Base-by-base conservation (phyloP, 345 rosid species). In the Diplotaxis tenuifolia region DNA sequence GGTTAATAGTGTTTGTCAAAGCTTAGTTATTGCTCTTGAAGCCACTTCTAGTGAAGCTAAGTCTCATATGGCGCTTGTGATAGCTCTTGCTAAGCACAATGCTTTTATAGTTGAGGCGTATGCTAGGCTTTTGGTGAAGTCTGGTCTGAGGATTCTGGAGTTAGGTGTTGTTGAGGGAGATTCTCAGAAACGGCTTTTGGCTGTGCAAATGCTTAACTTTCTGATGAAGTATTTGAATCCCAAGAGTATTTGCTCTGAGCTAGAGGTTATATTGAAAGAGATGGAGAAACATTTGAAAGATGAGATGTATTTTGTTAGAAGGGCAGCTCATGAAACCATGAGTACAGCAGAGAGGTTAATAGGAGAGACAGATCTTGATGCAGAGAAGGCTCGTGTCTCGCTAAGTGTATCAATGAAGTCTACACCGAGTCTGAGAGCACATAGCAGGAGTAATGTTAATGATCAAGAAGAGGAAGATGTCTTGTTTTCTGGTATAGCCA, bases 191-290 rank as follows among this genome's bases (percentile, higher is more conserved):
- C 75, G 96, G 47, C 79, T 86, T 55, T 80, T 89, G 4, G 93
- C 99, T 1, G 88, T 96, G 67, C 98, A 96, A 77, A 90, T 96
- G 99, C 83, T 96, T 61, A 92, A 84, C 77, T 92, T 87, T 82
- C 79, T 96, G 85, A 92, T 96, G 98, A 92, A 86, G 83, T 83
- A 83, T 70, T 55, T 96, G 81, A 88, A 96, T 68, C 86, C 87
- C 6, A 89, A 96, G 82, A 92, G 98, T 75, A 76, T 92, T 60
- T 75, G 19, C 72, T 89, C 97, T 0, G 93, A 88, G 83, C 83
- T 88, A 42, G 90, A 85, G 68, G 75, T 81, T 78, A 85, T 96
- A 63, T 73, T 71, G 8, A 79, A 76, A 70, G 95, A 89, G 79
- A 89, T 92, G 96, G 94, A 86, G 80, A 90, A 88, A 70, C 85